phyloP scores from a whole-genome alignment of 2,329 filamentous ascomycete species.

The Calcarisporium arbuscula region DNA sequence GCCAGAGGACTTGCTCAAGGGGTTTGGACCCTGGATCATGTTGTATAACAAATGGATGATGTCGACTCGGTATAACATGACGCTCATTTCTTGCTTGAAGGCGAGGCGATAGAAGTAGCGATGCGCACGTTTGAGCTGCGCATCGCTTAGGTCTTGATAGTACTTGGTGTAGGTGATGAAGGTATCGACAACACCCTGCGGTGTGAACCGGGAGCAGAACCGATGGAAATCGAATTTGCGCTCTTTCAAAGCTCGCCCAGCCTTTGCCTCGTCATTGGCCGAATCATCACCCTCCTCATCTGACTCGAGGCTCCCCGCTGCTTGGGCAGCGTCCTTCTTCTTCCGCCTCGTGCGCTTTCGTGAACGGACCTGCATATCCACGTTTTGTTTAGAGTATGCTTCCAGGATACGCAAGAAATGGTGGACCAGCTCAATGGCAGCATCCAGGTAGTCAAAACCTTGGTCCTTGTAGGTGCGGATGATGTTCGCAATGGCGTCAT shows the following conservation, averaged over 20 bases:
- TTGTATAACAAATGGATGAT: constrained; percentile 82
- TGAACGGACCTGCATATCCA: constrained; percentile 86
- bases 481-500: constrained; percentile 78
- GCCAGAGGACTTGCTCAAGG: constrained; percentile 59
- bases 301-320: constrained; percentile 31
- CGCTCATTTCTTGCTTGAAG: constrained; percentile 88
- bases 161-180: constrained; percentile 75
- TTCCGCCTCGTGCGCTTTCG: constrained; percentile 67
- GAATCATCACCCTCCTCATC: constrained; percentile 61
- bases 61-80: constrained; percentile 85
- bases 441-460: constrained; percentile 87
- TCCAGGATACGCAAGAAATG: constrained; percentile 91
- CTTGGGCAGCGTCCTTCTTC: constrained; percentile 58
- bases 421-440: constrained; percentile 82
- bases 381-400: constrained; percentile 88
- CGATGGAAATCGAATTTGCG: constrained; percentile 90
- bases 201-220: constrained; percentile 74
- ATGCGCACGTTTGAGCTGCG: constrained; percentile 85
- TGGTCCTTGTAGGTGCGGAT: constrained; percentile 87
- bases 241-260: constrained; percentile 67
- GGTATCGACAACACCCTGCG: constrained; percentile 80
- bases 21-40: constrained; percentile 84
- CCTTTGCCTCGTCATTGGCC: constrained; percentile 64
- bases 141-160: constrained; percentile 71
- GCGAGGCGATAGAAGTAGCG: constrained; percentile 90